Conservation (phyloP, 345 rosid genomes). For the Garcia nutans region DNA sequence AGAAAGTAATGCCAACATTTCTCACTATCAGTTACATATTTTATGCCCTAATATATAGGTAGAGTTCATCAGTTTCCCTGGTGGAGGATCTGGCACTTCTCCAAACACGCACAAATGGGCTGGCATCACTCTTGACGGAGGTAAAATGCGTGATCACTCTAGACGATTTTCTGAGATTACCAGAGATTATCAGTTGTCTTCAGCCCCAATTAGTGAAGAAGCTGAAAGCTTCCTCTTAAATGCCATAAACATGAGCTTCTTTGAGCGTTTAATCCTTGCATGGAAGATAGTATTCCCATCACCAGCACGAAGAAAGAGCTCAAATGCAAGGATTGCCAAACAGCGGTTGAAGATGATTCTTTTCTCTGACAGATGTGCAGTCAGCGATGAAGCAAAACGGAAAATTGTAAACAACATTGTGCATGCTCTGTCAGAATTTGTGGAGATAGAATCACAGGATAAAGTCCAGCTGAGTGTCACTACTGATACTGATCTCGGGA, state of each 20-base stretch:
- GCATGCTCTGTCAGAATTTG: constrained; percentile 78
- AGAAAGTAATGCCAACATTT: constrained; percentile 6
- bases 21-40: neutral
- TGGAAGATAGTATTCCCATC: constrained; percentile 96
- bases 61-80: constrained; percentile 42
- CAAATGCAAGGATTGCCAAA: constrained; percentile 93
- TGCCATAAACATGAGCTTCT: constrained; percentile 76
- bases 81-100: constrained; percentile 37
- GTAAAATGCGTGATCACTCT: constrained; percentile 28
- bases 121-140: constrained; percentile 27
- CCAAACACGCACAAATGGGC: constrained; percentile 36
- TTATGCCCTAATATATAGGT: constrained; percentile 40
- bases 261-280: constrained; percentile 79
- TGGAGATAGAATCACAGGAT: constrained; percentile 93
- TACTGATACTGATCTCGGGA: constrained; percentile 81
- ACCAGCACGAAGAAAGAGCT: constrained; percentile 60
- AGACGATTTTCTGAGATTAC: constrained; percentile 45
- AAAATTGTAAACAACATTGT: constrained; percentile 81
- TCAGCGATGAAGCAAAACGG: constrained; percentile 86
- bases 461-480: constrained; percentile 89
- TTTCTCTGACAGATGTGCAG: constrained; percentile 94
- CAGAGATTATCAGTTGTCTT: constrained; percentile 53
- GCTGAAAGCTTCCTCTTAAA: constrained; percentile 68
- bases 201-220: constrained; percentile 56
- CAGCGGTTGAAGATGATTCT: constrained; percentile 96